A percentile compares a stretch with the other conserved stretches of the same genome.
phyloP scores from a whole-genome alignment of 805 yeast genomes.

The Vanderwaltozyma yarrowii region DNA sequence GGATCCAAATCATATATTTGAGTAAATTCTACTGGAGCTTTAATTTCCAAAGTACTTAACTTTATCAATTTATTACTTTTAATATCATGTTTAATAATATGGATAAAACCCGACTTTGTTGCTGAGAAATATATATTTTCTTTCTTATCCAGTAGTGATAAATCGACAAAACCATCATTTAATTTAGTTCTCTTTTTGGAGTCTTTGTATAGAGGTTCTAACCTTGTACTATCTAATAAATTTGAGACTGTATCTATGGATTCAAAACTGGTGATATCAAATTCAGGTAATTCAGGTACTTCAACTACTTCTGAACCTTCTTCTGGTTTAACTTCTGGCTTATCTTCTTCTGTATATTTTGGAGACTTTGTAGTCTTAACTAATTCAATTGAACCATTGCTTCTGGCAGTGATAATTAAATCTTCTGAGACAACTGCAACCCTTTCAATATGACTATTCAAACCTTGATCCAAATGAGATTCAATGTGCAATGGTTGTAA shows the following conservation, averaged over 20 bases:
- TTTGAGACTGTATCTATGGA: slow-evolving; percentile 10
- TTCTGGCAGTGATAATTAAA: slow-evolving; percentile 36
- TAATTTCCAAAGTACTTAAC: slow-evolving; percentile 23
- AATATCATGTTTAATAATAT: slow-evolving; percentile 18
- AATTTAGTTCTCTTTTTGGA: slow-evolving; percentile 24
- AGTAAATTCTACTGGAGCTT: slow-evolving; percentile 38
- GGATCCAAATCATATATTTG: slow-evolving; percentile 37
- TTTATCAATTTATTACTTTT: slow-evolving; percentile 9
- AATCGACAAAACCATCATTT: slow-evolving; percentile 32
- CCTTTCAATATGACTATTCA: slow-evolving; percentile 32
- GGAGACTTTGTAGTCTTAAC: slow-evolving; percentile 26
- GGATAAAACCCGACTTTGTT: slow-evolving; percentile 30
- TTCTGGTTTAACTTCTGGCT: not conserved
- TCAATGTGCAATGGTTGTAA: slow-evolving; percentile 50
- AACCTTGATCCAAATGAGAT: slow-evolving; percentile 34
- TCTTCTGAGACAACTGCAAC: slow-evolving; percentile 26
- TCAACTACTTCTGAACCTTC: not conserved
- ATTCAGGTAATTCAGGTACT: slow-evolving; percentile 6
- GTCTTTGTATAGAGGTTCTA: slow-evolving; percentile 15
- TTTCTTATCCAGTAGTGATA: slow-evolving; percentile 20
- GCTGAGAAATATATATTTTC: slow-evolving; percentile 24
- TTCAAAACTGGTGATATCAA: slow-evolving; percentile 16
- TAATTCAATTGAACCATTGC: slow-evolving; percentile 35
- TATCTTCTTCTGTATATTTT: slow-evolving; percentile 4
- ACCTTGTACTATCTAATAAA: slow-evolving; percentile 14